phyloP scores from a whole-genome alignment of 768 basidiomycete species.

The Dacryopinax primogenitus region DNA sequence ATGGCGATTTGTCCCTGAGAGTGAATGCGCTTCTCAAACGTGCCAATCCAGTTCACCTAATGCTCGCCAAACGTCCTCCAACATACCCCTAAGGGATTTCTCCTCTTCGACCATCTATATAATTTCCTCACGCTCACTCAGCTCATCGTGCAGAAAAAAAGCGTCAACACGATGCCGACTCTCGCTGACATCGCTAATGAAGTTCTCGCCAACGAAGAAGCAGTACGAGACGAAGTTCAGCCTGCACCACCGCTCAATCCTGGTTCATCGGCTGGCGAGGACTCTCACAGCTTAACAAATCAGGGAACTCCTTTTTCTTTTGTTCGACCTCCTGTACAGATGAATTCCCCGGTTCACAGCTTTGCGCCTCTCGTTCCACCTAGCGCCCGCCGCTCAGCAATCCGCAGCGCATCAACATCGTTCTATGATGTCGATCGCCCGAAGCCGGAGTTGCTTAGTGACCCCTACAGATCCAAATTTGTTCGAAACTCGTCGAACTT shows the following conservation, averaged over 20 bases:
- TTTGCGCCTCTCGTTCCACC: neutral
- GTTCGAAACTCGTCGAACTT: conserved; percentile 36
- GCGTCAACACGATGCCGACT: neutral
- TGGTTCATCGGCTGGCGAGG: neutral
- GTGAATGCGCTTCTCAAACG: too few species aligned
- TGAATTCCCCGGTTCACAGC: neutral
- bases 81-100: too few species aligned
- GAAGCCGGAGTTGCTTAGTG: neutral
- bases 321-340: neutral
- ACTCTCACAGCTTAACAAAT: neutral
- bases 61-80: too few species aligned
- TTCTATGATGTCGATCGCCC: neutral
- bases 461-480: conserved; percentile 24
- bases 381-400: neutral
- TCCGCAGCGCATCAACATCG: neutral
- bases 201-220: neutral
- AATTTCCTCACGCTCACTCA: too few species aligned
- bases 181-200: neutral
- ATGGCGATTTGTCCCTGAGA: too few species aligned
- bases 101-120: too few species aligned
- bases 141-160: too few species aligned
- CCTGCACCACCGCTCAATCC: neutral
- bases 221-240: neutral
- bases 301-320: neutral
- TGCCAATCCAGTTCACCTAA: too few species aligned